These are phyloP conservation scores for Breynia disticha DNA, from an alignment of 441 rosid species.

Conservation along the genomic window DNA sequence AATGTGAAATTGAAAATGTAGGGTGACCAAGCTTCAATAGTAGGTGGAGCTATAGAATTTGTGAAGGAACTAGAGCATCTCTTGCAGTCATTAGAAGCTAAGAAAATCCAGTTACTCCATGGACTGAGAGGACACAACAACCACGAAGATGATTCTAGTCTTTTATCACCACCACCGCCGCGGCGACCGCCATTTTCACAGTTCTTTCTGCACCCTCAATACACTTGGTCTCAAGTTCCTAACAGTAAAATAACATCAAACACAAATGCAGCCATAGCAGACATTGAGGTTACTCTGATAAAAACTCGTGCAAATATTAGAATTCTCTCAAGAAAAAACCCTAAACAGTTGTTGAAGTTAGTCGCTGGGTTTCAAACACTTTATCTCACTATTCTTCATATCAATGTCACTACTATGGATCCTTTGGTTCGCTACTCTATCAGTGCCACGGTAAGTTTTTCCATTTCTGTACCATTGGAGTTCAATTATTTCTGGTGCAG, in stretches of 20 bases:
- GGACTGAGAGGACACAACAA: slow-evolving; percentile 13
- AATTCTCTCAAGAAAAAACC: slow-evolving; percentile 46
- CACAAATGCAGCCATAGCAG: slow-evolving; percentile 39
- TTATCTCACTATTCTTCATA: slow-evolving; percentile 68
- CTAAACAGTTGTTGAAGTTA: slow-evolving; percentile 46
- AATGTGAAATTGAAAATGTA: slow-evolving; percentile 10
- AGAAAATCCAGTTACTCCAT: slow-evolving; percentile 34
- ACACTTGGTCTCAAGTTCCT: slow-evolving; percentile 42
- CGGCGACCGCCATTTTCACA: slow-evolving; percentile 30
- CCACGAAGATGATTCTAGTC: background rate
- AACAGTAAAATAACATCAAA: slow-evolving; percentile 31
- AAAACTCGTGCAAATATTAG: slow-evolving; percentile 77
- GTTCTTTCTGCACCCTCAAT: slow-evolving; percentile 43
- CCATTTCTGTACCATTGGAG: too few species aligned
- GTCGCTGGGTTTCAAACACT: slow-evolving; percentile 59
- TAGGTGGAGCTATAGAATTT: slow-evolving; percentile 82
- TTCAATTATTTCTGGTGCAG: too few species aligned
- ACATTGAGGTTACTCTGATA: slow-evolving; percentile 70
- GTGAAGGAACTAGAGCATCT: slow-evolving; percentile 81
- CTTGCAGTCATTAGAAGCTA: slow-evolving; percentile 57
- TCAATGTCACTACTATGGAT: slow-evolving; percentile 53
- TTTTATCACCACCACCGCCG: background rate
- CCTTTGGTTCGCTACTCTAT: slow-evolving; percentile 62
- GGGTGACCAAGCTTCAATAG: slow-evolving; percentile 92
- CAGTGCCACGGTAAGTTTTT: slow-evolving; percentile 61